Evolutionary conservation across 441 rosid genomes (phyloP).

Genomic region (Euphorbia schlechtendalii): DNA sequence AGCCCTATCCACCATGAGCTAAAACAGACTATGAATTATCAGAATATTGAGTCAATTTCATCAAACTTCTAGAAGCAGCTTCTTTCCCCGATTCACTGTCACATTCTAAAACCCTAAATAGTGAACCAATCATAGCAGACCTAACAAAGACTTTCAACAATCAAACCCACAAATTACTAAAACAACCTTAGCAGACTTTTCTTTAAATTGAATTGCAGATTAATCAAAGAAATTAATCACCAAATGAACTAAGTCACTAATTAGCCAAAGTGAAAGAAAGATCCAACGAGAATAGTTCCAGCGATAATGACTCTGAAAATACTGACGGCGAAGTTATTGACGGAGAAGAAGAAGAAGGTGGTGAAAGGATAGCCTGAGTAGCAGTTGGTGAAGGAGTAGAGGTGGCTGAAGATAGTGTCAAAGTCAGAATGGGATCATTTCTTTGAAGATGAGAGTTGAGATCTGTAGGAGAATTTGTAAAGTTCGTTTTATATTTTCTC

Average conservation of each 20-base stretch:
- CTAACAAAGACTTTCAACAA: slow-evolving; percentile 37
- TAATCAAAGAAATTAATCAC: slow-evolving; percentile 58
- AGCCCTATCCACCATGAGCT: slow-evolving; percentile 97
- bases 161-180: slow-evolving; percentile 52
- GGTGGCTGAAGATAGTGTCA: no score
- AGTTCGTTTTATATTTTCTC: no score
- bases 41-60: slow-evolving; percentile 59
- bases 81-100: slow-evolving; percentile 47
- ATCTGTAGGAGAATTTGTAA: no score
- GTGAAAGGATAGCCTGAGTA: no score
- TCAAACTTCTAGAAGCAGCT: slow-evolving; percentile 53
- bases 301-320: no score
- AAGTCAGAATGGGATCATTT: no score
- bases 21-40: slow-evolving; percentile 96
- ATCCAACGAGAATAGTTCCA: no score
- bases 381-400: no score
- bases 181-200: slow-evolving; percentile 50
- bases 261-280: no score
- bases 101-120: slow-evolving; percentile 61
- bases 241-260: slow-evolving; percentile 38
- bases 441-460: no score
- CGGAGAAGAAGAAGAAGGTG: no score
- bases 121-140: slow-evolving; percentile 67
- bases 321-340: no score
- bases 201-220: slow-evolving; percentile 43